A percentile compares a stretch with the other conserved stretches of the same genome.
Conservation (phyloP, 2,329 filamentous ascomycete species). For the Trichoderma harzianum region DNA sequence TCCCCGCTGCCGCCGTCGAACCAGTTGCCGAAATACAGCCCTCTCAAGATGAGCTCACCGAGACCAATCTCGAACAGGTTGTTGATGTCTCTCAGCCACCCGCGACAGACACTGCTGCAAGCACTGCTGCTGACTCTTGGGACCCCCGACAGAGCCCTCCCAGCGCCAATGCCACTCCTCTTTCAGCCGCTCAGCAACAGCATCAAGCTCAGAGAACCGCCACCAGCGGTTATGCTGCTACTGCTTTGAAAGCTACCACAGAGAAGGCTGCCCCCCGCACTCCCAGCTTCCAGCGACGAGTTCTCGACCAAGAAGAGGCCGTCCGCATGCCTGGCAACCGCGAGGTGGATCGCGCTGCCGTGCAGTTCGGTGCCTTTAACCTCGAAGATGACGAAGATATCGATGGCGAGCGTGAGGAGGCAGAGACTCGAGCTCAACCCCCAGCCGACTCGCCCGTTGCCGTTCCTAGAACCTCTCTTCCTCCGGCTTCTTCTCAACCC, state of each 20-base stretch:
- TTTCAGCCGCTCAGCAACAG: conserved; percentile 61
- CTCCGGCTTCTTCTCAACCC: conserved; percentile 62
- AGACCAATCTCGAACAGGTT: conserved; percentile 88
- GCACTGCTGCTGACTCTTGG: conserved; percentile 83
- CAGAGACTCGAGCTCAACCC: conserved; percentile 89
- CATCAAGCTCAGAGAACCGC: conserved; percentile 52
- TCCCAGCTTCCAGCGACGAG: conserved; percentile 77
- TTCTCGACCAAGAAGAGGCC: conserved; percentile 93
- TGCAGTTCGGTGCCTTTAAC: conserved; percentile 95
- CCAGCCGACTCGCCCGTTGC: conserved; percentile 88
- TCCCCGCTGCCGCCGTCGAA: conserved; percentile 36
- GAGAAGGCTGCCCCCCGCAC: conserved; percentile 59
- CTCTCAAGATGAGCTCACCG: conserved; percentile 79
- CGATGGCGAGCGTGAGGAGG: conserved; percentile 90
- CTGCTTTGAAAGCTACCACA: conserved; percentile 73
- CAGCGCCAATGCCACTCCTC: conserved; percentile 62
- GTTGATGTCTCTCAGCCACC: conserved; percentile 75
- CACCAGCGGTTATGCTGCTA: conserved; percentile 70
- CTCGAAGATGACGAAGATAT: conserved; percentile 86
- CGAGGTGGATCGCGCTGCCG: conserved; percentile 85
- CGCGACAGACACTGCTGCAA: conserved; percentile 78
- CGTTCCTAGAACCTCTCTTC: conserved; percentile 80
- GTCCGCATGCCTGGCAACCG: conserved; percentile 98
- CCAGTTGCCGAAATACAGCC: conserved; percentile 59
- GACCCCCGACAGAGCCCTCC: conserved; percentile 62